Evolutionary conservation across 2,329 filamentous ascomycete species (phyloP), one percentile per base, ranked within the genome.

Genomic region (Thielaviopsis punctulata): DNA sequence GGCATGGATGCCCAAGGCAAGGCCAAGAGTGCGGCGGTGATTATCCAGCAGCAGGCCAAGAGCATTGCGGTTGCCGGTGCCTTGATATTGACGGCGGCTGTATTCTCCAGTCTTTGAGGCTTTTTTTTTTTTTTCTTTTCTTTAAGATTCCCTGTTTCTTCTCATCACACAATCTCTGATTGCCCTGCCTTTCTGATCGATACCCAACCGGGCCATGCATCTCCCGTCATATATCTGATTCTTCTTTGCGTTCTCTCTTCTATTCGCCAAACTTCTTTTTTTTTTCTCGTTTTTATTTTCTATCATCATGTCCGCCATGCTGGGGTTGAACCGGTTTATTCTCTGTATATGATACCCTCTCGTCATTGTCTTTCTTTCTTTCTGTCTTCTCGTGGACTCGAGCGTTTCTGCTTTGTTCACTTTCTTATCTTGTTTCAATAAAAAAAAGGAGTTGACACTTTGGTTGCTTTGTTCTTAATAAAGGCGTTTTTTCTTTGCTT

Each of bases 1-100:
- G 52, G 52, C 2, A 54, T 54, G 52, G 52, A 54, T 39, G 48
- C 48, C 30, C 51, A 45, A 27, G 52, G 48, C 21, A 52, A 55
- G 30, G 49, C 53, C 23, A 52, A 52, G 45, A 48, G 49, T 13
- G 41, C 49, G 3, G 53, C 53, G 5, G 53, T 46, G 6, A 30
- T 55, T 21, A 49, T 51, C 13, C 45, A 43, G 43, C 44, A 54
- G 33, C 48, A 54, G n/a, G 36, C 52, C 43, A 50, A 51, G 33
- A 54, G 43, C 24, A 51, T 54, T 39, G 49, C 48, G 19, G 30
- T 48, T 24, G 52, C 15, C 15, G 43, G 33, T 12, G 48, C 52
- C 22, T 33, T 54, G 18, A 22, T 54, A 21, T 19, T 54, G 13
- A 54, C 52, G 8, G 52, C 52, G 18, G 52, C 52, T 9, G 46